Conservation (phyloP, 225 moss, liverwort and hornwort genomes). For the Marchantia polymorpha region DNA sequence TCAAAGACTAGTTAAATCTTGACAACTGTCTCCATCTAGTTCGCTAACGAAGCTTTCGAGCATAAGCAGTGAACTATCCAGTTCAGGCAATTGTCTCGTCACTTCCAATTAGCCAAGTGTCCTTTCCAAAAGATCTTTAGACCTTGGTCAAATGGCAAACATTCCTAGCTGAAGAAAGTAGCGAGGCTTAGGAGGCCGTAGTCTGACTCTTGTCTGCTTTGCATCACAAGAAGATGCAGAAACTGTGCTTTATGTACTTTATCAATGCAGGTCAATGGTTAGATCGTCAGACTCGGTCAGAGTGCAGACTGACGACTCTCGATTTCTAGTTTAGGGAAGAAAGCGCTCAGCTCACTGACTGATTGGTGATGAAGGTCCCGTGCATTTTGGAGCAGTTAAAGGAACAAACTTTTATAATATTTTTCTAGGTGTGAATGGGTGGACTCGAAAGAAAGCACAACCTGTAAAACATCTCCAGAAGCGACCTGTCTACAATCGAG, state of each 20-base stretch:
- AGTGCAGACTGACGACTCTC: neutral
- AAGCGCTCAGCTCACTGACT: neutral
- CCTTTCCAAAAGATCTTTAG: neutral
- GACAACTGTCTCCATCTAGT: neutral
- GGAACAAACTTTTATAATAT: neutral
- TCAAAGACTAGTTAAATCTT: no score
- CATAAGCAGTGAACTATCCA: no score
- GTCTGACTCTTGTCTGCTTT: neutral
- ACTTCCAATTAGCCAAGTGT: neutral
- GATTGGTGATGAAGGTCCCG: neutral
- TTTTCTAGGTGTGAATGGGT: neutral
- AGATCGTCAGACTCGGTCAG: constrained; percentile 2
- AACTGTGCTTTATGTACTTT: neutral
- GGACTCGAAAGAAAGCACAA: neutral
- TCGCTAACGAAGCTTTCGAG: no score
- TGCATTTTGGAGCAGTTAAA: neutral
- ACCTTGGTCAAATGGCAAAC: neutral
- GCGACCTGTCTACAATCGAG: neutral
- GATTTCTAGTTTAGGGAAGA: neutral
- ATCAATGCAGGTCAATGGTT: neutral
- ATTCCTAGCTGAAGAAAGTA: neutral
- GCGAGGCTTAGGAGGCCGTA: neutral
- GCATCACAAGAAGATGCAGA: neutral
- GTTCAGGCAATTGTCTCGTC: no score
- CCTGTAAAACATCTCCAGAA: neutral